A percentile compares a stretch with the other conserved stretches of the same genome.
Evolutionary conservation across 2,329 filamentous ascomycete species (phyloP).

Genomic region (Hymenoscyphus fructigenus): DNA sequence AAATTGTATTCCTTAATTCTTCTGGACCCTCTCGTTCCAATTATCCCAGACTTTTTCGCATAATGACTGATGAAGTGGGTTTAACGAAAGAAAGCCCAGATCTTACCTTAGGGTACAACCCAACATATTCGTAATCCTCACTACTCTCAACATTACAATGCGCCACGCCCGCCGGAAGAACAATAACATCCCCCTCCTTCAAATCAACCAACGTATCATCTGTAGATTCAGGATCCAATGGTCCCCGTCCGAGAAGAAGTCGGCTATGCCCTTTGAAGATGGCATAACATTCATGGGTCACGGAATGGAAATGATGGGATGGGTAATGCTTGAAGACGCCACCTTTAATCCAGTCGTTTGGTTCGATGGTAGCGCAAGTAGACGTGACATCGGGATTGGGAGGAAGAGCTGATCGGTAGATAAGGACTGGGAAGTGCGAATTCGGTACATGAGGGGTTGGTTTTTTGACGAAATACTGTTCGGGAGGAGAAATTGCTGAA

Average conservation of each 20-base stretch:
- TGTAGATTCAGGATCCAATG: slow-evolving; percentile 21
- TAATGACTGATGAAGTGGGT: neutral
- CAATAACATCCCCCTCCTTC: slow-evolving; percentile 37
- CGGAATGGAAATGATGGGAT: slow-evolving; percentile 37
- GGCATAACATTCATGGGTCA: slow-evolving; percentile 41
- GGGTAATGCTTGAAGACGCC: slow-evolving; percentile 28
- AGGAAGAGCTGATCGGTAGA: slow-evolving; percentile 38
- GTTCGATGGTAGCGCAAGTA: slow-evolving; percentile 30
- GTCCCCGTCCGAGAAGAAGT: slow-evolving; percentile 36
- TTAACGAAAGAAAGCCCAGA: too few species aligned
- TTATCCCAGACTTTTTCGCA: neutral
- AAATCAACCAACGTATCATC: slow-evolving; percentile 23
- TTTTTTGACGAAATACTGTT: slow-evolving; percentile 21
- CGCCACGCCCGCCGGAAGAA: slow-evolving; percentile 39
- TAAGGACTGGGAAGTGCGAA: slow-evolving; percentile 37
- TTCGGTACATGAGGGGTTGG: slow-evolving; percentile 36
- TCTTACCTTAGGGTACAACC: slow-evolving; percentile 38
- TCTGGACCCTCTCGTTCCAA: too few species aligned
- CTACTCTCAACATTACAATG: slow-evolving; percentile 36
- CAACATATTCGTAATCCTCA: slow-evolving; percentile 38
- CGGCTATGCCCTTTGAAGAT: slow-evolving; percentile 33
- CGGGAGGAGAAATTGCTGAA: slow-evolving; percentile 15
- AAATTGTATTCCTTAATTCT: too few species aligned
- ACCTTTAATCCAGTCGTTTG: slow-evolving; percentile 37
- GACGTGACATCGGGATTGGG: slow-evolving; percentile 27